A percentile compares a stretch with the other conserved stretches of the same genome.
phyloP scores from a whole-genome alignment of 352 stramenopile species.

The Phytopythium kandeliae region DNA sequence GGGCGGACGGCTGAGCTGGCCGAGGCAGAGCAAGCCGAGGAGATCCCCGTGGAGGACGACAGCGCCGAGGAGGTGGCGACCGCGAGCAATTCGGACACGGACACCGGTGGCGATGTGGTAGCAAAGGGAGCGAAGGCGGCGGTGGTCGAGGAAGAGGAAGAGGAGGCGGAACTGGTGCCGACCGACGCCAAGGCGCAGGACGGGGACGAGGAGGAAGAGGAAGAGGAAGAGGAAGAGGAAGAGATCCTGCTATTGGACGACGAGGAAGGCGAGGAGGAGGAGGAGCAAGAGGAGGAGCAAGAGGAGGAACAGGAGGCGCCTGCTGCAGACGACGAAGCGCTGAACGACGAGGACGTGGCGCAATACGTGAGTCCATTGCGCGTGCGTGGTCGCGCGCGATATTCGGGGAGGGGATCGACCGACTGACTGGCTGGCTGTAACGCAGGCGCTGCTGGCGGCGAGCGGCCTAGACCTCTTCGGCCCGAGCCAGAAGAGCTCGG shows the following conservation, averaged over 20 bases:
- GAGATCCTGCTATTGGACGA: constrained; percentile 26
- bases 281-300: constrained; percentile 33
- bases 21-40: constrained; percentile 11
- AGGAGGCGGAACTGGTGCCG: neutral
- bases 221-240: constrained; percentile 12
- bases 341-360: constrained; percentile 42
- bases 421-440: neutral
- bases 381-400: neutral
- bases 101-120: neutral
- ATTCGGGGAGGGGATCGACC: neutral
- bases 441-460: constrained; percentile 39
- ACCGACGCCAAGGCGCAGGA: no score
- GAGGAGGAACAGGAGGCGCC: constrained; percentile 38
- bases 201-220: constrained; percentile 11
- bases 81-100: neutral
- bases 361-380: constrained; percentile 44
- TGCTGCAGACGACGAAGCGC: constrained; percentile 22
- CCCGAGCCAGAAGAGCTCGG: neutral
- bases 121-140: neutral
- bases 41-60: constrained; percentile 16
- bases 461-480: constrained; percentile 33
- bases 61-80: constrained; percentile 5
- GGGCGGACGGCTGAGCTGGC: neutral
- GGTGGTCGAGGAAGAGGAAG: neutral
- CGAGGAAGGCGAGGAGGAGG: constrained; percentile 14